Conservation (phyloP, 1,284 basidiomycete species). For the Trametes sp. region DNA sequence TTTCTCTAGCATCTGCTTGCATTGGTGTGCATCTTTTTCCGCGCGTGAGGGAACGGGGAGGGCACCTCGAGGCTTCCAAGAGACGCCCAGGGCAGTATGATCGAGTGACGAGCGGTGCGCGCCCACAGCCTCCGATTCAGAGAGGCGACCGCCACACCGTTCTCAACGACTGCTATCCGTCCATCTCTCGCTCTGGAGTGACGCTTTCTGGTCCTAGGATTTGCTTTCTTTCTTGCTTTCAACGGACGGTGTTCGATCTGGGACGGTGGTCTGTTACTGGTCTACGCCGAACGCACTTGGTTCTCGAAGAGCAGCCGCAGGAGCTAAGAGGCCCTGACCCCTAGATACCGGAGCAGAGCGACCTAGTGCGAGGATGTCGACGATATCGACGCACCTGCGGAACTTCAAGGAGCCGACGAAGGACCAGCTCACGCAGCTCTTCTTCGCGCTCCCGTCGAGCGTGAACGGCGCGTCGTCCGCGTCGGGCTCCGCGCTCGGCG, state of each 20-base stretch:
- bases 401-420: constrained; percentile 91
- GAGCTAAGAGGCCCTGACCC: background rate
- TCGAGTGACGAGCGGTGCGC: constrained; percentile 12
- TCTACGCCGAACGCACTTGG: background rate
- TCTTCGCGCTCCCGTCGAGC: constrained; percentile 80
- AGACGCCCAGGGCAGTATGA: constrained; percentile 15
- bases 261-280: background rate
- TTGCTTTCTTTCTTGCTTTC: background rate
- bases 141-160: constrained; percentile 17
- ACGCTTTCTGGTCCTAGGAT: background rate
- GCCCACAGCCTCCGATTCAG: constrained; percentile 18
- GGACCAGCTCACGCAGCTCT: constrained; percentile 82
- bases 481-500: constrained; percentile 13
- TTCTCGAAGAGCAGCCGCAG: background rate
- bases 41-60: background rate
- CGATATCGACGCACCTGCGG: constrained; percentile 84
- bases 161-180: constrained; percentile 1
- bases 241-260: background rate
- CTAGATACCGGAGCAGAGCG: background rate
- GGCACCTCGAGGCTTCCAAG: background rate
- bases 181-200: background rate
- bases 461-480: constrained; percentile 19
- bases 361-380: constrained; percentile 60
- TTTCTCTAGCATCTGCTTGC: background rate
- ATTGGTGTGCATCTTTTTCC: too few relatives aligned